phyloP scores from a whole-genome alignment of 176 grass and related monocot species.

The Oryza nivara region DNA sequence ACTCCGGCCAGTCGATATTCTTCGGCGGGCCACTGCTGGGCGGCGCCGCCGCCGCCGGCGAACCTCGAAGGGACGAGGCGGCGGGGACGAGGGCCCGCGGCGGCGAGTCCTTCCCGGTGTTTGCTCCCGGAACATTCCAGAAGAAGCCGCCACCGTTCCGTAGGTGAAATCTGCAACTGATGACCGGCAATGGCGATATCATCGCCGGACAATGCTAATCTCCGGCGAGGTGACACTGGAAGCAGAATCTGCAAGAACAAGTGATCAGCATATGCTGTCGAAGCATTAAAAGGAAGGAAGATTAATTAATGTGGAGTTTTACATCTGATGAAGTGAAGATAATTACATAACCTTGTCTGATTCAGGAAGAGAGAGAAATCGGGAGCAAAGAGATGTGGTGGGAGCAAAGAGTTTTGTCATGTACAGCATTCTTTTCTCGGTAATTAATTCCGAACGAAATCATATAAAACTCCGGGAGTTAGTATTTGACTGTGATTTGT shows the following conservation, averaged over 20 bases:
- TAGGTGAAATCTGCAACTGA: conserved; percentile 48
- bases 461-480: no score
- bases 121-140: conserved; percentile 60
- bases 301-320: background rate
- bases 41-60: conserved; percentile 18
- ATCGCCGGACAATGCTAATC: background rate
- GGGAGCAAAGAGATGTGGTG: background rate
- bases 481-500: background rate
- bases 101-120: conserved; percentile 59
- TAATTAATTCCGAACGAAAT: background rate
- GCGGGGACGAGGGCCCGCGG: conserved; percentile 41
- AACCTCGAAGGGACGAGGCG: conserved; percentile 25
- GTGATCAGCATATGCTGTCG: no score
- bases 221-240: background rate
- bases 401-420: background rate
- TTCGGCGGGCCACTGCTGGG: conserved; percentile 75
- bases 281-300: background rate
- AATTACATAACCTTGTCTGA: background rate
- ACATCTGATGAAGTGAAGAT: no score
- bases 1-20: conserved; percentile 88
- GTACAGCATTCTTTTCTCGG: background rate
- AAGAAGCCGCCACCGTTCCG: conserved; percentile 55
- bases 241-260: background rate
- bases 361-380: no score
- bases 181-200: background rate